Conservation (phyloP, 164 flowering plant species). For the Kalanchoe fedtschenkoi region DNA sequence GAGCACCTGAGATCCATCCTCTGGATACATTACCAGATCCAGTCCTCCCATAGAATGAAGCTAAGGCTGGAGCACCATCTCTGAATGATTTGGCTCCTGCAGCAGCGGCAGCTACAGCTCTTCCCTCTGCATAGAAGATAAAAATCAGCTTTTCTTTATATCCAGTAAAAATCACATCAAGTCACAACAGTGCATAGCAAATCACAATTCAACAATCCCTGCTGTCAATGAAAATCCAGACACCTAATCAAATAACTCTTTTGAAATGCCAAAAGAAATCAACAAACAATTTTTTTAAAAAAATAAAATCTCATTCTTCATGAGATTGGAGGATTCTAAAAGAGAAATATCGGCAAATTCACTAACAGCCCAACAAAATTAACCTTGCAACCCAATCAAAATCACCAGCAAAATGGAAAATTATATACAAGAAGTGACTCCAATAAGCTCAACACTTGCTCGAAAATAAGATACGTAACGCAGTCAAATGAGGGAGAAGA, state of each 20-base stretch:
- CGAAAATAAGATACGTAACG: background rate
- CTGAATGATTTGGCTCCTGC: slow-evolving; percentile 47
- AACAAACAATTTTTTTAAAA: too few species aligned
- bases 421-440: background rate
- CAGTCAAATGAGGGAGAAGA: background rate
- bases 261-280: too few species aligned
- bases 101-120: slow-evolving; percentile 63
- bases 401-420: background rate
- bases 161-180: background rate
- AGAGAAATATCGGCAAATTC: too few species aligned
- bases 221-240: too few species aligned
- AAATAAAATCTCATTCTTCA: too few species aligned
- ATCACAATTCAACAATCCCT: background rate
- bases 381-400: too few species aligned
- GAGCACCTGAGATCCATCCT: slow-evolving; percentile 60
- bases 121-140: slow-evolving; percentile 43
- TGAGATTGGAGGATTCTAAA: too few species aligned
- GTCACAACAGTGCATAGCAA: background rate
- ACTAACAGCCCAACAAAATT: background rate
- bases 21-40: slow-evolving; percentile 36
- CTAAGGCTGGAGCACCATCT: slow-evolving; percentile 33
- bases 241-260: background rate
- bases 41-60: slow-evolving; percentile 32
- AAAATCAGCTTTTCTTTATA: background rate
- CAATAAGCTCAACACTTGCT: background rate